Conservation (phyloP, 345 rosid genomes). For the Eucalyptus shirleyi region DNA sequence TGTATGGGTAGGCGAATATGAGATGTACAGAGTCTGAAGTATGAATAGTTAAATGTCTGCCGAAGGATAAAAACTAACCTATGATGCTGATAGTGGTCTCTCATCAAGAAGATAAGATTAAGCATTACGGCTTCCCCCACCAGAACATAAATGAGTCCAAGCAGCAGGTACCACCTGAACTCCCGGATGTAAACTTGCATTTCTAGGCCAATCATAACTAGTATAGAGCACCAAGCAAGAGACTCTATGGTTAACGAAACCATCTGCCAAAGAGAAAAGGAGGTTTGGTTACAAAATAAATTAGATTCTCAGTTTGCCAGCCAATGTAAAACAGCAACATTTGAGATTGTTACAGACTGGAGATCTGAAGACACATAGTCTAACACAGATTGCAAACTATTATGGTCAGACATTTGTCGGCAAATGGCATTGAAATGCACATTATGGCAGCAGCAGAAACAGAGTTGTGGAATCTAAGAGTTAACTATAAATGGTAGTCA, state of each 20-base stretch:
- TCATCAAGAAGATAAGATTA: conserved; percentile 49
- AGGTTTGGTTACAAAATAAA: not conserved
- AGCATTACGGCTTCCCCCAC: conserved; percentile 79
- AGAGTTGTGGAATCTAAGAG: not conserved
- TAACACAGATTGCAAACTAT: not conserved
- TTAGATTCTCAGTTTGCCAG: not conserved
- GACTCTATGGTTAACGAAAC: conserved; percentile 56
- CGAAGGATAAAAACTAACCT: conserved; percentile 13
- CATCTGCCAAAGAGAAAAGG: conserved; percentile 16
- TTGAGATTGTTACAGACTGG: not conserved
- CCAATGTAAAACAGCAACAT: not conserved
- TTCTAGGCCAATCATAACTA: conserved; percentile 60
- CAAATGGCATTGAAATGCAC: not conserved
- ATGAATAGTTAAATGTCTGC: not conserved
- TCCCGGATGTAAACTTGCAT: conserved; percentile 52
- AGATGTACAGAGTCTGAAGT: not conserved
- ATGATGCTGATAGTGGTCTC: conserved; percentile 17
- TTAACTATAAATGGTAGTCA: not conserved
- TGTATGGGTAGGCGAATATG: not conserved
- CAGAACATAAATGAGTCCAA: conserved; percentile 72
- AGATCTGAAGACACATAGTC: not conserved
- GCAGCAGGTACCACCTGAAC: conserved; percentile 79
- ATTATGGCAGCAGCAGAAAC: not conserved
- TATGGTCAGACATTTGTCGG: not conserved
- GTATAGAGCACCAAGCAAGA: conserved; percentile 76